phyloP scores from a whole-genome alignment of 2,329 filamentous ascomycete species.

The Xylaria polymorpha region DNA sequence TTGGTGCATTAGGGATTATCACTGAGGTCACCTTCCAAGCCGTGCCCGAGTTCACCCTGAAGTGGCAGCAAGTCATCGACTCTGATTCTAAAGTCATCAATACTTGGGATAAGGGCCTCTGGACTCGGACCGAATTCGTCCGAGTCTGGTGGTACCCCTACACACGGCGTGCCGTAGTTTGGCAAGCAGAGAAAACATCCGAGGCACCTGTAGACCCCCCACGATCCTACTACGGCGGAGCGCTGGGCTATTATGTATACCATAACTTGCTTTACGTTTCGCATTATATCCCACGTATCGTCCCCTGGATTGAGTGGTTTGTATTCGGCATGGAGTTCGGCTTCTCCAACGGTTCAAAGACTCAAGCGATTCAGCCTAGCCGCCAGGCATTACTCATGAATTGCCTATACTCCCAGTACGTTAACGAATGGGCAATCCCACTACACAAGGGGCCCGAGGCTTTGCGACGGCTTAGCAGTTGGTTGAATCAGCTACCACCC shows the following conservation, averaged over 20 bases:
- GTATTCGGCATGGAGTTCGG: slow-evolving; percentile 98
- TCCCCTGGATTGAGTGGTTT: slow-evolving; percentile 94
- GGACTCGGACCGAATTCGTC: slow-evolving; percentile 88
- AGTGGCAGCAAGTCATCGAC: slow-evolving; percentile 85
- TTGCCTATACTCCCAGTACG: slow-evolving; percentile 97
- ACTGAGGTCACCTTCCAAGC: slow-evolving; percentile 88
- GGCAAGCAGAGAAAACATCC: slow-evolving; percentile 84
- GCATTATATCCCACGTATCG: slow-evolving; percentile 79
- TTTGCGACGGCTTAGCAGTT: slow-evolving; percentile 82
- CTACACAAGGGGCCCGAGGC: slow-evolving; percentile 88
- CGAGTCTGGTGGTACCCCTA: slow-evolving; percentile 99
- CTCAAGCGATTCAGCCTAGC: slow-evolving; percentile 82
- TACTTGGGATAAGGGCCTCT: slow-evolving; percentile 79
- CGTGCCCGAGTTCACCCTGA: slow-evolving; percentile 82
- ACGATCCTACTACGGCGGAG: slow-evolving; percentile 82
- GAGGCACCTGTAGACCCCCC: slow-evolving; percentile 69
- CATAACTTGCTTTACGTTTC: slow-evolving; percentile 88
- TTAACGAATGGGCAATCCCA: slow-evolving; percentile 97
- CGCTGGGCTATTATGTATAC: slow-evolving; percentile 87
- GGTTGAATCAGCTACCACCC: slow-evolving; percentile 75
- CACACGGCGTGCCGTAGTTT: slow-evolving; percentile 85
- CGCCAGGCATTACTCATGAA: slow-evolving; percentile 90
- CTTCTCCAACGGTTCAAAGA: slow-evolving; percentile 76
- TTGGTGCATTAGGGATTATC: slow-evolving; percentile 91
- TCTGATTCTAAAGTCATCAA: slow-evolving; percentile 74